Evolutionary conservation across 805 yeast species (phyloP), one percentile per base, ranked within the genome.

Genomic region (Saturnispora mendoncae): DNA sequence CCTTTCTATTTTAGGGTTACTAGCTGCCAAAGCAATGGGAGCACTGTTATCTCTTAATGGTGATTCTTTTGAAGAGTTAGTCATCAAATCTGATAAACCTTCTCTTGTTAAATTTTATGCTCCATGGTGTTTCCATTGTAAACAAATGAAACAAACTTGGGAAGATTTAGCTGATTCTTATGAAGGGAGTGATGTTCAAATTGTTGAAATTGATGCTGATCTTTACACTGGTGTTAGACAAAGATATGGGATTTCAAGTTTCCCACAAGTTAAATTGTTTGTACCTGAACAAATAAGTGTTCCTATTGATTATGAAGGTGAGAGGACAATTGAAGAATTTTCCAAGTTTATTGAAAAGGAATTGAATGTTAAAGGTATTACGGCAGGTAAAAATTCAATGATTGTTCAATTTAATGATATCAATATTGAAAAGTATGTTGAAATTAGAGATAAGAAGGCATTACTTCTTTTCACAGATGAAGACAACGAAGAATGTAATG

Each of bases 61-160:
- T 44, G 76, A 72, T 46, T 56, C 61, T 46, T 79, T 79, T 54
- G 72, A 75, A 39, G 72, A 69, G 14, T 58, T 74, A 32, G 81
- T 77, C 14, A 61, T 71, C 41, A 71, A 76, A 35, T 71, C 81
- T 5, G 78, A 73, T 26, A 82, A 81, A 68, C 81, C 78, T 52
- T 73, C 88, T 8, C 69, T 86, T 47, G 84, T 85, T 48, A 83
- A 85, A 64, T 80, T 77, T 49, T 78, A 71, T 51, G 84, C 87
- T 8, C 76, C 74, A 40, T 80, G 87, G 87, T 80, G 87, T 57
- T 63, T 76, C 28, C 85, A 80, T 56, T 80, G 87, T 55, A 73
- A 72, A 54, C 65, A 63, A 28, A 54, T 80, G 52, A 67, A 65
- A 55, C 85, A 85, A 5, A 62, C 66, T 3, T 68, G 67, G 61